Evolutionary conservation across 306 rosid species (phyloP).

Genomic region (Luffa aegyptiaca): DNA sequence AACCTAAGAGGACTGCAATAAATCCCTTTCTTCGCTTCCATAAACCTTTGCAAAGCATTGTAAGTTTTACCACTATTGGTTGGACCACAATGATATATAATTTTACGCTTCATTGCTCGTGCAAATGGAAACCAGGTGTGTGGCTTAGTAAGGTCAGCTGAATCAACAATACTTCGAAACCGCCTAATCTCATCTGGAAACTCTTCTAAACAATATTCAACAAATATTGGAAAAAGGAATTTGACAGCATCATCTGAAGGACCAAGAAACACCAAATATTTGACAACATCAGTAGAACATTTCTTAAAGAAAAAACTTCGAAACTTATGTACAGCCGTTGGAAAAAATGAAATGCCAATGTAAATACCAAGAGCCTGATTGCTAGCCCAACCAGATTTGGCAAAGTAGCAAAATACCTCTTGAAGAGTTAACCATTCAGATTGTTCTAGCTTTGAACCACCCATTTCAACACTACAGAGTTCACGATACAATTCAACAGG

Average conservation of each 20-base stretch:
- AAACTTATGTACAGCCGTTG: slow-evolving; percentile 62
- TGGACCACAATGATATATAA: slow-evolving; percentile 89
- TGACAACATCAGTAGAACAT: slow-evolving; percentile 39
- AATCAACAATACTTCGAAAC: slow-evolving; percentile 45
- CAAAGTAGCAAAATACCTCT: slow-evolving; percentile 33
- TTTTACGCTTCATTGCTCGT: slow-evolving; percentile 84
- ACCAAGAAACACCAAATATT: slow-evolving; percentile 53
- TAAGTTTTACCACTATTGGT: slow-evolving; percentile 94
- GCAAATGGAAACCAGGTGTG: slow-evolving; percentile 95
- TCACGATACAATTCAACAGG: slow-evolving; percentile 50
- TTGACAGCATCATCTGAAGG: slow-evolving; percentile 52
- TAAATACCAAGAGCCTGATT: slow-evolving; percentile 90
- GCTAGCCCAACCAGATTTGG: slow-evolving; percentile 67
- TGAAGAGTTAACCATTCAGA: slow-evolving; percentile 31
- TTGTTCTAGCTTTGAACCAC: slow-evolving; percentile 25
- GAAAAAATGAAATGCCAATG: slow-evolving; percentile 81
- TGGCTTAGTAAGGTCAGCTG: slow-evolving; percentile 82
- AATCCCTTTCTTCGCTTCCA: slow-evolving; percentile 75
- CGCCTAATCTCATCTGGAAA: slow-evolving; percentile 66
- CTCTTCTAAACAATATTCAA: slow-evolving; percentile 69
- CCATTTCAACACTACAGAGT: slow-evolving; percentile 24
- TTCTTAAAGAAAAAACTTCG: slow-evolving; percentile 36
- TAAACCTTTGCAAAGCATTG: slow-evolving; percentile 79
- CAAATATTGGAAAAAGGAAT: slow-evolving; percentile 79
- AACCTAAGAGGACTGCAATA: slow-evolving; percentile 86